Conservation (phyloP, 164 flowering plant genomes). For the Litsea cubeba region DNA sequence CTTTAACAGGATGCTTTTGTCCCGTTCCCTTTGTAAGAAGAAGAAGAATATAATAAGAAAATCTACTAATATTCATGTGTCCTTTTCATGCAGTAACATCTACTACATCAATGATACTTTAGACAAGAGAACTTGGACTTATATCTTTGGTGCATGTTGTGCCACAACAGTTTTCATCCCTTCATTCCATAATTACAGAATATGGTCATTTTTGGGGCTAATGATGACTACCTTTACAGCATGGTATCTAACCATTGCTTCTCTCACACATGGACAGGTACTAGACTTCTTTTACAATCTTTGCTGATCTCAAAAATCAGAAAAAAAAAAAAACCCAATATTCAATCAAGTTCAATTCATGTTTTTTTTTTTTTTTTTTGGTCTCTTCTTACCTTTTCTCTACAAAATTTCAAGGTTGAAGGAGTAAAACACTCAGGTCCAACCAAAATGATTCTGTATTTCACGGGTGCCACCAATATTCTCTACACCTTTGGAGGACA, state of each 20-base stretch:
- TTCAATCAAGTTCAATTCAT: not conserved
- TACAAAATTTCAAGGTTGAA: slow-evolving; percentile 36
- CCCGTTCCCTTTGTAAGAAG: not conserved
- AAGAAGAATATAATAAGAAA: not conserved
- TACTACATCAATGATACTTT: slow-evolving; percentile 75
- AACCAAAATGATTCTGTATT: slow-evolving; percentile 54
- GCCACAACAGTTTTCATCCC: slow-evolving; percentile 80
- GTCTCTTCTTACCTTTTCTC: not conserved
- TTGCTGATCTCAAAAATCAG: not conserved
- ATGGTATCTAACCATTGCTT: slow-evolving; percentile 78
- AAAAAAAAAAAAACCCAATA: not conserved
- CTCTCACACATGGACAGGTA: slow-evolving; percentile 82
- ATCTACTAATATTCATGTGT: not conserved
- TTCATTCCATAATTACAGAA: slow-evolving; percentile 80
- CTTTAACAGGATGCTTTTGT: not conserved
- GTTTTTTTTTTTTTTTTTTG: not conserved
- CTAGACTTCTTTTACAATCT: not conserved
- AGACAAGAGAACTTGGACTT: slow-evolving; percentile 87
- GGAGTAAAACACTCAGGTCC: slow-evolving; percentile 74
- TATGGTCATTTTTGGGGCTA: slow-evolving; percentile 86
- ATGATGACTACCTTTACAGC: slow-evolving; percentile 89
- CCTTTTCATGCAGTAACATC: slow-evolving; percentile 52
- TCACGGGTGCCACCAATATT: slow-evolving; percentile 81
- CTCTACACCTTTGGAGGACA: slow-evolving; percentile 91
- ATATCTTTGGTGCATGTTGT: slow-evolving; percentile 88